These are phyloP conservation scores for Aspergillus tamarii DNA, from an alignment of 2,329 filamentous ascomycete species.

Conservation along the genomic window DNA sequence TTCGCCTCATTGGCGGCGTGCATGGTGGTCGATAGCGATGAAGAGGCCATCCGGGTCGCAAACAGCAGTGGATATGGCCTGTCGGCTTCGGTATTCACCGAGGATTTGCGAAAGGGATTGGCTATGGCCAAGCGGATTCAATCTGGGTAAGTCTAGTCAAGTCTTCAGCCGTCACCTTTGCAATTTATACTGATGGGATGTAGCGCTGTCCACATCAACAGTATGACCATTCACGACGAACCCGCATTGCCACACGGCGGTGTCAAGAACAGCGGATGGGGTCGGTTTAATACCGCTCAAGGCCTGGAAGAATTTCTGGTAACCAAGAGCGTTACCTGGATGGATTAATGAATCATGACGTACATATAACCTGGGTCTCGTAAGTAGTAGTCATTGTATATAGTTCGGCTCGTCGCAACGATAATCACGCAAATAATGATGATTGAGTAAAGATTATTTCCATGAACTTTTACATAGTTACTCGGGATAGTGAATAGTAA, in stretches of 20 bases:
- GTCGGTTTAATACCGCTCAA: slow-evolving; percentile 56
- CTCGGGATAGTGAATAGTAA: neutral
- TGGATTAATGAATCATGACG: slow-evolving; percentile 33
- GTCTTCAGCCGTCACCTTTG: slow-evolving; percentile 20
- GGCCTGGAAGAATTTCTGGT: slow-evolving; percentile 65
- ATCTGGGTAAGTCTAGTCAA: slow-evolving; percentile 53
- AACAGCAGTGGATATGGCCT: slow-evolving; percentile 82
- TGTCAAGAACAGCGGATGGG: slow-evolving; percentile 63
- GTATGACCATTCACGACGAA: slow-evolving; percentile 67
- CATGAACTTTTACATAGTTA: too few relatives aligned
- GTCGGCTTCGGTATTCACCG: slow-evolving; percentile 70
- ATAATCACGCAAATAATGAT: neutral
- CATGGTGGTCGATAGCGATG: slow-evolving; percentile 61
- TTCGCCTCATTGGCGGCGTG: slow-evolving; percentile 75
- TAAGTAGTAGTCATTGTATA: slow-evolving; percentile 4
- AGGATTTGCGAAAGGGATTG: slow-evolving; percentile 62
- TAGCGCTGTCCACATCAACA: slow-evolving; percentile 64
- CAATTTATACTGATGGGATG: slow-evolving; percentile 7
- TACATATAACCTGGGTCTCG: neutral
- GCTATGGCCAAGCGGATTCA: slow-evolving; percentile 64
- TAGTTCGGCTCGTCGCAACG: neutral
- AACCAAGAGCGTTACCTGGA: slow-evolving; percentile 66
- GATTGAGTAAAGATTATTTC: neutral
- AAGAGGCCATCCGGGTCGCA: slow-evolving; percentile 71
- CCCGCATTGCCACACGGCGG: slow-evolving; percentile 64